Evolutionary conservation across 192 early-diverging fungal genomes (phyloP).

Genomic region (Gonapodya sp.): DNA sequence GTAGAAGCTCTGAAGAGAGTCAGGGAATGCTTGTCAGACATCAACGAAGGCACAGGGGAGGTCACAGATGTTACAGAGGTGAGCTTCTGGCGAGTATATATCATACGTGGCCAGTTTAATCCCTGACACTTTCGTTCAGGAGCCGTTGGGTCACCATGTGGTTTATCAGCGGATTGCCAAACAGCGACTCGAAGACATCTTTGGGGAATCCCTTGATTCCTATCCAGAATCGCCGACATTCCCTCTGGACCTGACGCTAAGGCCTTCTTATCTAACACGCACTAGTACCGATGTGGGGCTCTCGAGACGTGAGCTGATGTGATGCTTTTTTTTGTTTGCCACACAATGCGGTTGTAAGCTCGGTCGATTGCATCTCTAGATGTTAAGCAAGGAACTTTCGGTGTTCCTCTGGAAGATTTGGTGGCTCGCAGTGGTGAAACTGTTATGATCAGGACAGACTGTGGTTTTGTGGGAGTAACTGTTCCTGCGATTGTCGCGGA

Average conservation of each 20-base stretch:
- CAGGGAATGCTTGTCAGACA: background rate
- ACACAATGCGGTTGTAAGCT: too few species aligned
- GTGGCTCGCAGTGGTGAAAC: constrained; percentile 68
- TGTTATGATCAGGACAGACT: background rate
- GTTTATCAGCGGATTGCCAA: background rate
- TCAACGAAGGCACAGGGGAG: background rate
- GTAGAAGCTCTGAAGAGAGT: background rate
- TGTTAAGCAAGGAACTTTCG: constrained; percentile 68
- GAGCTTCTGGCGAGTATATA: too few species aligned
- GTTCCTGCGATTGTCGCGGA: constrained; percentile 82
- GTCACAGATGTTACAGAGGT: background rate
- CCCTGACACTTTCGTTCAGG: too few species aligned
- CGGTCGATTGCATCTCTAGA: background rate
- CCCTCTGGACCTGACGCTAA: background rate
- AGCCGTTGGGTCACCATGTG: background rate
- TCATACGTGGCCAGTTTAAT: too few species aligned
- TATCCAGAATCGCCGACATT: background rate
- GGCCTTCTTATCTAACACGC: background rate
- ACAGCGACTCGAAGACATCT: background rate
- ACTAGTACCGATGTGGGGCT: background rate
- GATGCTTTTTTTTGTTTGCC: too few species aligned
- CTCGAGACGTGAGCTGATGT: background rate
- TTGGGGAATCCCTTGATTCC: background rate
- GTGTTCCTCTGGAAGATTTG: constrained; percentile 73
- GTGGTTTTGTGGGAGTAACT: background rate